These are phyloP conservation scores for Keithomyces neogunnii DNA, from an alignment of 2,329 filamentous ascomycete genomes.

Conservation along the genomic window DNA sequence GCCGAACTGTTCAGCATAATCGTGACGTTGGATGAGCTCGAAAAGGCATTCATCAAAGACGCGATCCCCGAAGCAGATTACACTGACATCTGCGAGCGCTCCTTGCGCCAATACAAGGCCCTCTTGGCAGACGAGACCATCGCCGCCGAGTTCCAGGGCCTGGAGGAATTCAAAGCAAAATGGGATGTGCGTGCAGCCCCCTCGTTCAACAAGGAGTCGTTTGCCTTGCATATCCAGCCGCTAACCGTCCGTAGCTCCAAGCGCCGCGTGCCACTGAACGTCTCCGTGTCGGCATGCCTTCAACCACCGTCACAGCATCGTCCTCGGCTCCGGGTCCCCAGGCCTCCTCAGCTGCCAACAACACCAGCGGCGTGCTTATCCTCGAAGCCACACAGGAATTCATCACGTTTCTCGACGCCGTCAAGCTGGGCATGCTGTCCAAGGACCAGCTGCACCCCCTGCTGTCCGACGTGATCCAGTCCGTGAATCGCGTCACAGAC, in stretches of 20 bases:
- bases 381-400: conserved; percentile 94
- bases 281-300: conserved; percentile 84
- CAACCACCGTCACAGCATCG: conserved; percentile 59
- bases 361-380: conserved; percentile 59
- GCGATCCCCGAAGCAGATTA: conserved; percentile 87
- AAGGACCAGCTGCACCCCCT: conserved; percentile 96
- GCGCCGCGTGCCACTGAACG: conserved; percentile 90
- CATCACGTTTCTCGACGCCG: conserved; percentile 92
- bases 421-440: conserved; percentile 83
- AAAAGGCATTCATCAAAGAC: conserved; percentile 95
- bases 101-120: conserved; percentile 94
- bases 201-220: neutral
- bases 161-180: conserved; percentile 83
- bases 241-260: conserved; percentile 57
- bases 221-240: neutral
- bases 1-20: conserved; percentile 98
- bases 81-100: conserved; percentile 88
- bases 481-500: conserved; percentile 94
- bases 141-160: conserved; percentile 74
- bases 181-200: conserved; percentile 63
- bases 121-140: conserved; percentile 86
- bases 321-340: conserved; percentile 36
- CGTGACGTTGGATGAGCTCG: conserved; percentile 85
- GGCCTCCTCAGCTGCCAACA: conserved; percentile 33
- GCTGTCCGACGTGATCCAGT: conserved; percentile 90